These are phyloP conservation scores for Myxozyma melibiosi DNA, from an alignment of 805 yeast genomes.

Conservation along the genomic window DNA sequence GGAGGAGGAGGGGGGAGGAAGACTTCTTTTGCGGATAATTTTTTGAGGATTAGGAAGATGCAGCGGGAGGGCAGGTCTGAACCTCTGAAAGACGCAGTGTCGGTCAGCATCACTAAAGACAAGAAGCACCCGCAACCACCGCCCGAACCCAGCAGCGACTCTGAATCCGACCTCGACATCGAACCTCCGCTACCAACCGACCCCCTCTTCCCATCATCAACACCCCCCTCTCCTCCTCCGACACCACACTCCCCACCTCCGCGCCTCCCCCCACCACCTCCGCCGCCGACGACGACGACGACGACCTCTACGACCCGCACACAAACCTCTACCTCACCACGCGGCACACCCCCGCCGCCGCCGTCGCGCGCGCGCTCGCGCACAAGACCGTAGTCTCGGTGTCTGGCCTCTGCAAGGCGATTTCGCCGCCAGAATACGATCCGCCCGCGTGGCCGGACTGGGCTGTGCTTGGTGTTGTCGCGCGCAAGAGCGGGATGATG, in stretches of 20 bases:
- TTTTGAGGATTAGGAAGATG: background rate
- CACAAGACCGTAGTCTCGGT: slow-evolving; percentile 60
- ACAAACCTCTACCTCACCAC: slow-evolving; percentile 5
- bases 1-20: background rate
- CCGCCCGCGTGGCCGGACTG: slow-evolving; percentile 77
- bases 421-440: slow-evolving; percentile 65
- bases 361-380: slow-evolving; percentile 46
- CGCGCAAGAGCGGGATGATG: slow-evolving; percentile 57
- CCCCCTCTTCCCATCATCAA: background rate
- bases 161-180: slow-evolving; percentile 14
- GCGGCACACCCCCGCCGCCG: slow-evolving; percentile 50
- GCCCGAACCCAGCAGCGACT: background rate
- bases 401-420: slow-evolving; percentile 62
- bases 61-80: background rate
- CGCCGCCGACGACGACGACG: background rate
- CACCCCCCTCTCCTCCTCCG: background rate
- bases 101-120: background rate
- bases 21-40: slow-evolving; percentile 8
- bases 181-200: slow-evolving; percentile 3
- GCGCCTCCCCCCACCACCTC: background rate
- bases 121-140: background rate
- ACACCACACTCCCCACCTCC: background rate
- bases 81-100: no score
- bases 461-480: slow-evolving; percentile 74
- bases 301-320: slow-evolving; percentile 10